Base-by-base conservation (phyloP, 2,329 filamentous ascomycete genomes). In the Xenosphaeropsis pyriputrescens region DNA sequence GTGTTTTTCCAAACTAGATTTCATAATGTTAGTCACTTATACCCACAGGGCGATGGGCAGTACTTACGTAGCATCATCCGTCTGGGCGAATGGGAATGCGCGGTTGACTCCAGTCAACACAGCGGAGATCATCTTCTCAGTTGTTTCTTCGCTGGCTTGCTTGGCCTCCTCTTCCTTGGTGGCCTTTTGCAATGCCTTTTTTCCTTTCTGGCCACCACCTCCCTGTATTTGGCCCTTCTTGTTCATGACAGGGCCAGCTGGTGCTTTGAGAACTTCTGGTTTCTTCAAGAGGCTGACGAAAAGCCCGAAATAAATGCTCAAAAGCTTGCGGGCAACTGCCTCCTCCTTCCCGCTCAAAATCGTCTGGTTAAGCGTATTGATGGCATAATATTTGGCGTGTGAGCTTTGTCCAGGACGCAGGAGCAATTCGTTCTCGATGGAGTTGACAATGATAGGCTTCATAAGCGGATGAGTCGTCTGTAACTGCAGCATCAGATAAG, bases 281-380 rank as follows among this genome's bases (percentile, higher is more conserved):
- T 43, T 66, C 60, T 91, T 93, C 32, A 98, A 63, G 22, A 96
- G 65, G 11, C 77, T 68, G 12, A 93, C 72, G 52, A 98, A 98
- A 30, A 93, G 65, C 26, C 79, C 76, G 55, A 98, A 98, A 62
- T 96, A 98, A 33, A 96, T 88, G 38, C 84, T 76, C 30, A 98
- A 66, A 12, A 98, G 67, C 38, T 80, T 75, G 51, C 82, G 79
- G 6, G 88, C 88, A 14, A 93, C 71, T 14, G 75, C 68, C 30
- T 86, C 79, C 52, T 96, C 89, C 50, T 81, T 91, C 39, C 63
- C 72, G 57, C 84, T 93, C 36, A 98, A 61, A 36, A 96, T 88
- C 0, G 89, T 96, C 61, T 98, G 93, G 56, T 98, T 98, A 36
- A 98, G 68, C 0, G 91, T 96, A 56, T 95, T 95, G 56, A 94